These are phyloP conservation scores for Leccinum angustisporum DNA, from an alignment of 1,284 basidiomycete genomes.

Conservation along the genomic window DNA sequence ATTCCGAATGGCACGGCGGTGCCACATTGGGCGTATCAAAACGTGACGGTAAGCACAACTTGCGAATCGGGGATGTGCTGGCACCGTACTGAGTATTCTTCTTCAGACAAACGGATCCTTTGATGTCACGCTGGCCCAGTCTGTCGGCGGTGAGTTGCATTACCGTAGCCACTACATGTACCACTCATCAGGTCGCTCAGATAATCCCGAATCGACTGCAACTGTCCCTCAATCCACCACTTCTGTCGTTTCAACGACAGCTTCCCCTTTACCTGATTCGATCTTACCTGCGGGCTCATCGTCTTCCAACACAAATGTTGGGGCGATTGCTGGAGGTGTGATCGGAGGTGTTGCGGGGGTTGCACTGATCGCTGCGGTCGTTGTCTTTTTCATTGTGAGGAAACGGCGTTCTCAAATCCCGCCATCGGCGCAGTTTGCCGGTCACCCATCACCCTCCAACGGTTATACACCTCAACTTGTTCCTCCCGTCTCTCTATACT, in stretches of 20 bases:
- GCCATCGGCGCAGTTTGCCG: conserved; percentile 15
- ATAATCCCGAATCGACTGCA: conserved; percentile 31
- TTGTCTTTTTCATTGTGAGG: conserved; percentile 31
- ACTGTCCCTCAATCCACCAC: conserved; percentile 20
- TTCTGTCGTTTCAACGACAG: background rate
- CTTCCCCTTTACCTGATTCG: background rate
- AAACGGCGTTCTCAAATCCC: conserved; percentile 24
- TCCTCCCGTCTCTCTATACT: conserved; percentile 5
- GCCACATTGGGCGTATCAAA: conserved; percentile 35
- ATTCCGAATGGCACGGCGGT: conserved; percentile 31
- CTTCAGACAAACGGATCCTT: conserved; percentile 21
- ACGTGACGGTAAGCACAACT: conserved; percentile 28
- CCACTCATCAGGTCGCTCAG: conserved; percentile 11
- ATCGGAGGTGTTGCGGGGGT: conserved; percentile 39
- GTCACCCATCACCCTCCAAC: background rate
- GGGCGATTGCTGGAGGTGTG: conserved; percentile 37
- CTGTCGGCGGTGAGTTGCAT: conserved; percentile 25
- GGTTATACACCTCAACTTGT: too few species aligned
- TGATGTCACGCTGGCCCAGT: conserved; percentile 22
- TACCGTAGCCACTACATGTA: too few species aligned
- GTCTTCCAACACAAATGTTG: conserved; percentile 12
- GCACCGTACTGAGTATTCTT: conserved; percentile 1
- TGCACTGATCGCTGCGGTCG: conserved; percentile 27
- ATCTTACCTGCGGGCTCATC: background rate
- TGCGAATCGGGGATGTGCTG: background rate